These are phyloP conservation scores for Annulohypoxylon nitens DNA, from an alignment of 495 filamentous ascomycete genomes.

Conservation along the genomic window DNA sequence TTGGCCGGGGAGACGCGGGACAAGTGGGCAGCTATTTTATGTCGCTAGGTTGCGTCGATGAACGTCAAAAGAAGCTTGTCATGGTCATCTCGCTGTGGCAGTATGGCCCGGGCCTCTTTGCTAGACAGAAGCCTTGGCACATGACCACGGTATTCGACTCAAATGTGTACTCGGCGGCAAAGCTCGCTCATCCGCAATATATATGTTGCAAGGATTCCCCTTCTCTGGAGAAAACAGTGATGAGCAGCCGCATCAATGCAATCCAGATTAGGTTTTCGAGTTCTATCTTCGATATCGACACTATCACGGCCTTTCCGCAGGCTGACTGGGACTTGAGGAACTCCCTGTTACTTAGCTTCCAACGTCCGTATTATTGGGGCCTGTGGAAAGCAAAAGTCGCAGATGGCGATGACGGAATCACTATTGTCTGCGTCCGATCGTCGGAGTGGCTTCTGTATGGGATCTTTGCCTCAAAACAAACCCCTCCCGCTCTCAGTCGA, in stretches of 20 bases:
- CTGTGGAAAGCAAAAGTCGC: conserved; percentile 35
- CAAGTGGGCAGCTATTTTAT: conserved; percentile 39
- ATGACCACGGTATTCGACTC: conserved; percentile 34
- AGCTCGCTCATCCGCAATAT: conserved; percentile 38
- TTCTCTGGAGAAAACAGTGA: conserved; percentile 25
- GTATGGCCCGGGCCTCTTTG: conserved; percentile 41
- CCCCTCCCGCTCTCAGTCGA: conserved; percentile 27
- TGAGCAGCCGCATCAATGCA: conserved; percentile 33
- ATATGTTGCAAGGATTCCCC: conserved; percentile 37
- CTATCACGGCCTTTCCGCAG: conserved; percentile 30
- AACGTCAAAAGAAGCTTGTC: conserved; percentile 38
- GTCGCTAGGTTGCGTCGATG: conserved; percentile 40
- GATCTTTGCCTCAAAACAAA: conserved; percentile 33
- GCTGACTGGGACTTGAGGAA: conserved; percentile 45
- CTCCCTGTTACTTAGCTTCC: conserved; percentile 42
- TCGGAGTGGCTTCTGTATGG: conserved; percentile 42
- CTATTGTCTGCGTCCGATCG: conserved; percentile 40
- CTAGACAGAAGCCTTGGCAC: conserved; percentile 33
- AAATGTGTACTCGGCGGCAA: conserved; percentile 38
- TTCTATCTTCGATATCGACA: conserved; percentile 36
- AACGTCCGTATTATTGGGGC: conserved; percentile 42
- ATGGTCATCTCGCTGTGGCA: conserved; percentile 38
- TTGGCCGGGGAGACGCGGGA: conserved; percentile 24
- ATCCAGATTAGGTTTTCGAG: conserved; percentile 36
- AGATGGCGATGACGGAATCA: conserved; percentile 31